A percentile compares a stretch with the other conserved stretches of the same genome.
phyloP scores from a whole-genome alignment of 208 protist species.

The Acanthamoeba triangularis region DNA sequence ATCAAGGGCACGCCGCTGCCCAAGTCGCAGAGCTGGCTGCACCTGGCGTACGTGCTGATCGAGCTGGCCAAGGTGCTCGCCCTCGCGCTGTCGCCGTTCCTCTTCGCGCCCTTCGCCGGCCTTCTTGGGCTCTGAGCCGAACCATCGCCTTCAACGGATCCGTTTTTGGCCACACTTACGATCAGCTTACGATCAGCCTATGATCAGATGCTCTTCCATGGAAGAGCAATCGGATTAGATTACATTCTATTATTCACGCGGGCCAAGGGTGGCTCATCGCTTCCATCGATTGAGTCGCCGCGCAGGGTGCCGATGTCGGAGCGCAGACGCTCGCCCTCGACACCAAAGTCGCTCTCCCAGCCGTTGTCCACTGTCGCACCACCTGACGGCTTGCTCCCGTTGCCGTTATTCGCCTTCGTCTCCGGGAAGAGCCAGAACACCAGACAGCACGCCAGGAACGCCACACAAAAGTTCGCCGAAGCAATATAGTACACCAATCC shows the following conservation, averaged over 20 bases:
- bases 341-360: background rate
- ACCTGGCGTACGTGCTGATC: slow-evolving; percentile 6
- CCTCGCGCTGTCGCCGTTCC: background rate
- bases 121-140: background rate
- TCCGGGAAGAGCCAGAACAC: slow-evolving; percentile 27
- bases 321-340: slow-evolving; percentile 5
- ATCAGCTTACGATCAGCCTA: no score
- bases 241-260: no score
- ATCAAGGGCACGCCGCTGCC: background rate
- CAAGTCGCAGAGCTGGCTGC: background rate
- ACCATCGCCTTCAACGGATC: no score
- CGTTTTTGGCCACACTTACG: no score
- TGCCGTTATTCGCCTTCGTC: background rate
- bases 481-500: slow-evolving; percentile 15
- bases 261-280: no score
- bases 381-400: background rate
- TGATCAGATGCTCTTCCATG: no score
- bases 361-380: background rate
- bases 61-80: background rate
- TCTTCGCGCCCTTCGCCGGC: background rate
- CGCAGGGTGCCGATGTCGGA: background rate
- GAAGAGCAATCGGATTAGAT: no score
- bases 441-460: background rate
- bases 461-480: background rate
- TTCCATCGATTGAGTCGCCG: no score